Base-by-base conservation (phyloP, 129 eudicot genomes). In the Logfia minima region DNA sequence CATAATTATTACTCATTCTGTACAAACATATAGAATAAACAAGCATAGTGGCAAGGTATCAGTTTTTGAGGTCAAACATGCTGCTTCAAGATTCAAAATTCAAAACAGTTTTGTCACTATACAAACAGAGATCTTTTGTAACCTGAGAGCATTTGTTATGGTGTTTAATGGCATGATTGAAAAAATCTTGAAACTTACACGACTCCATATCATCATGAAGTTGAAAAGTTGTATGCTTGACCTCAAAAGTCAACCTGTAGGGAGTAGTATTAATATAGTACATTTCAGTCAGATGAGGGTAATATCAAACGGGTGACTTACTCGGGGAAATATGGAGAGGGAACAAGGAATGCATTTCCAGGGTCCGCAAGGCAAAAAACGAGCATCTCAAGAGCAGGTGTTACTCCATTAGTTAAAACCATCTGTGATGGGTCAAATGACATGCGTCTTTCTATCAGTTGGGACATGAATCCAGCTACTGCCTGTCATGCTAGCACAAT, bases 301-400 rank as follows among this genome's bases (percentile, higher is more conserved):
- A 48, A 70, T 2, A 60, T 60, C 45, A 41, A 59, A 61, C 59
- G 34, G 19, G 22, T 35, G 48, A 73, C 84, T 89, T 87, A 92
- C 98, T 87, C 90, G 1, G 98, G 98, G 52, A 71, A 77, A 79
- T 92, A 90, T 1, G 98, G 98, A 45, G 98, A 85, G 32, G 98
- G 98, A 63, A 88, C 95, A 76, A 92, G 98, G 82, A 88, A 92
- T 70, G 95, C 96, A 79, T 85, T 92, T 83, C 98, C 96, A 0
- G 84, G 82, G 77, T 92, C 98, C 8, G 95, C 98, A 58, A 92
- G 87, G 77, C 94, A 92, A 85, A 90, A 90, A 66, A 80, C 84
- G 34, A 92, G 95, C 65, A 87, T 88, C 82, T 92, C 96, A 29
- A 92, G 55, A 39, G 98, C 98, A 78, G 96, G 77, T n/a, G 92